phyloP scores from a whole-genome alignment of 805 yeast genomes.

The Nakazawaea ishiwadae region DNA sequence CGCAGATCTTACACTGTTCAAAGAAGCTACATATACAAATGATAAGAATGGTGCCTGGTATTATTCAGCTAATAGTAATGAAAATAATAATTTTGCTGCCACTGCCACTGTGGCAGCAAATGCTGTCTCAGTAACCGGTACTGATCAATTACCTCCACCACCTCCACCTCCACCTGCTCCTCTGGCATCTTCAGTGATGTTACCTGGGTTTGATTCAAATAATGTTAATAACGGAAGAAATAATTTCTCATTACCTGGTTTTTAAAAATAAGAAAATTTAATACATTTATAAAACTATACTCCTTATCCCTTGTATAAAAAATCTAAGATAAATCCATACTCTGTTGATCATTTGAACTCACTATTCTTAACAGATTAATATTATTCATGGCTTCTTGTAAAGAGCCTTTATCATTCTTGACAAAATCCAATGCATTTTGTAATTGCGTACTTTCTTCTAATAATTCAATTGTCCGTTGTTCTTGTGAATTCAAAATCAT shows the following conservation, averaged over 20 bases:
- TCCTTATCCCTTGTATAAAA: too few relatives aligned
- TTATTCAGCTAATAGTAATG: slow-evolving; percentile 24
- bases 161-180: slow-evolving; percentile 10
- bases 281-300: too few relatives aligned
- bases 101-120: background rate
- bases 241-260: slow-evolving; percentile 7
- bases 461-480: background rate
- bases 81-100: slow-evolving; percentile 14
- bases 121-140: background rate
- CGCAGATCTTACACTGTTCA: slow-evolving; percentile 76
- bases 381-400: slow-evolving; percentile 1
- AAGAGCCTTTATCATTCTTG: slow-evolving; percentile 3
- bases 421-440: slow-evolving; percentile 1
- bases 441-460: background rate
- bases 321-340: background rate
- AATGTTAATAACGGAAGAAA: background rate
- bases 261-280: slow-evolving; percentile 3
- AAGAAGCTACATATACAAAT: slow-evolving; percentile 75
- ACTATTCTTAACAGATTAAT: background rate
- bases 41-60: slow-evolving; percentile 56
- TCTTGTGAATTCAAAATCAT: background rate
- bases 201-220: slow-evolving; percentile 1
- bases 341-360: background rate
- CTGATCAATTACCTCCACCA: background rate
- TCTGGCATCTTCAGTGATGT: slow-evolving; percentile 1